phyloP scores from a whole-genome alignment of 2,329 filamentous ascomycete species.

The Claviceps sp. region DNA sequence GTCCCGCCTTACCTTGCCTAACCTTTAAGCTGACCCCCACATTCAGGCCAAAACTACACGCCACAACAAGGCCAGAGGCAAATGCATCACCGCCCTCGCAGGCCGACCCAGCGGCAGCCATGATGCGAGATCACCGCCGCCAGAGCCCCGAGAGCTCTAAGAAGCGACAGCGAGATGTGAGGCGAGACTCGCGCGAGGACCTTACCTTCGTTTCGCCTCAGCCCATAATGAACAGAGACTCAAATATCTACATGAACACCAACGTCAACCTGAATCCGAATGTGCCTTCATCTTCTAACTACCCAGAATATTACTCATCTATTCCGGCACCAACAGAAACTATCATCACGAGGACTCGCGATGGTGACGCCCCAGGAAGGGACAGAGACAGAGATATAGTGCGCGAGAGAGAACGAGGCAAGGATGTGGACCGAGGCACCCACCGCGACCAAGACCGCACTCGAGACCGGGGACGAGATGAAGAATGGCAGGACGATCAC shows the following conservation, averaged over 20 bases:
- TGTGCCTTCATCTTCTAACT: neutral
- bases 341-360: slow-evolving; percentile 3
- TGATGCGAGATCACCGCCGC: slow-evolving; percentile 42
- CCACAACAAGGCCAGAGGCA: slow-evolving; percentile 4
- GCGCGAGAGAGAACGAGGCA: neutral
- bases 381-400: slow-evolving; percentile 1
- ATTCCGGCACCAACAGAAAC: slow-evolving; percentile 5
- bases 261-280: slow-evolving; percentile 3
- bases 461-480: neutral
- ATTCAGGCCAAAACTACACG: neutral
- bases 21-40: neutral
- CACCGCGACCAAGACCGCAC: neutral
- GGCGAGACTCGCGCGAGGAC: slow-evolving; percentile 19
- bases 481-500: slow-evolving; percentile 6
- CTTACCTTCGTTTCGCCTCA: slow-evolving; percentile 11
- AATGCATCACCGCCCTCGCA: slow-evolving; percentile 3
- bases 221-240: slow-evolving; percentile 7
- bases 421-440: neutral
- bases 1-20: neutral
- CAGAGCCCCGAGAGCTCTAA: slow-evolving; percentile 42
- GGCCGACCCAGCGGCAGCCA: slow-evolving; percentile 21
- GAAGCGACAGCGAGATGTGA: slow-evolving; percentile 28
- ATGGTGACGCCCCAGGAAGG: neutral
- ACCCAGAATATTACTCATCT: slow-evolving; percentile 4
- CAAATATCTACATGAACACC: slow-evolving; percentile 5